Evolutionary conservation across 2,329 filamentous ascomycete genomes (phyloP), one percentile per base, ranked within the genome.

Genomic region (Ophiocordyceps sinensis): DNA sequence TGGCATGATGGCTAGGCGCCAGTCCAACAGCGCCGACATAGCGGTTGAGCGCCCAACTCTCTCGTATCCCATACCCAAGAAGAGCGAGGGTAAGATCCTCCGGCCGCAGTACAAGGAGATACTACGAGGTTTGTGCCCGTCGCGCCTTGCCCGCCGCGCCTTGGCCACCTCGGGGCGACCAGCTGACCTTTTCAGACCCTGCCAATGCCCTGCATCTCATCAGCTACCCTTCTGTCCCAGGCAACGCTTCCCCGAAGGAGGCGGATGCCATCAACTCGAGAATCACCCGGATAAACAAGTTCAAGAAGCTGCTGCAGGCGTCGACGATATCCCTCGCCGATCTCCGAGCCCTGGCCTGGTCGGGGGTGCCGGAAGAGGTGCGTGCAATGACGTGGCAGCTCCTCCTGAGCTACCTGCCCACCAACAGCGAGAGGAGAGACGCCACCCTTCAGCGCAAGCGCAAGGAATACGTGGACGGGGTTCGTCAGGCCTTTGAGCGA

Each of bases 331-430:
- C 86, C 2, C 64, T 96, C 3, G 68, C 82, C 15, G 89, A 96
- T 41, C 70, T 98, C 21, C 77, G 91, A 47, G 73, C 86, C 43
- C 70, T 87, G 28, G 87, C 91, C 28, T 98, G 93, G 91, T 91
- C 88, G 40, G 91, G 91, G 12, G 75, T 96, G 30, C 93, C 91
- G 0, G 82, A 86, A 52, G 93, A 98, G 65, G 87, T 98, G 15
- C 85, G 93, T 42, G 86, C 91, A 39, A 95, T 98, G 82, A 91
- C 89, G n/a, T 98, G 91, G 91, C 88, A 96, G 61, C 71, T 98
- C 21, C 71, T 98, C 17, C 75, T 98, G 21, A 91, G 89, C 43
- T 98, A 98, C 59, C 73, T 98, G 5, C 91, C 93, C 1, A 93
- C 89, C n/a, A 95, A 87, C 56, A 94, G 87, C 52, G 93, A 98